Evolutionary conservation across 805 yeast genomes (phyloP), one percentile per base, ranked within the genome.

Genomic region (Komagataella populi): DNA sequence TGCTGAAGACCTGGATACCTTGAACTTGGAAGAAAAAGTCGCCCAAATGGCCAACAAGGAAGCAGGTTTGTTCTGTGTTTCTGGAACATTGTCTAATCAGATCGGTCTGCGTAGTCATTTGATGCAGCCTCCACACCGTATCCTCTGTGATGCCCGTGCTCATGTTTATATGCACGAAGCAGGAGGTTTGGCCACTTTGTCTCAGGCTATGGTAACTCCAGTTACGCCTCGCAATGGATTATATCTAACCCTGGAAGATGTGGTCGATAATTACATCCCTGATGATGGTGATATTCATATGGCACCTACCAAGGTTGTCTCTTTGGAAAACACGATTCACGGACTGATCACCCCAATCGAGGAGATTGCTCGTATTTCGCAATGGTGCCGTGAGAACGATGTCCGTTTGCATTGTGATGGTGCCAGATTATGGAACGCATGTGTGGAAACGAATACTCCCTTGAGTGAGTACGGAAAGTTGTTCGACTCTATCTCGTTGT

Each of bases 341-440:
- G 98, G 98, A 22, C 72, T 84, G 44, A 68, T 90, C 47, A 76
- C 78, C 65, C 98, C 98, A 6, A 59, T 82, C 47, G 91, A 83
- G 39, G 96, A 90, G 63, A 73, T 90, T 51, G 68, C 70, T 53
- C 76, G 78, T 52, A 90, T 90, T 58, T 75, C 84, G 46, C 73
- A 68, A 46, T 90, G 86, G 74, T 87, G 91, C 55, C 71, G 73
- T 50, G 75, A 69, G 24, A 72, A 81, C 57, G 72, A 71, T 51
- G 67, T 87, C 51, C 74, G 70, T 52, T 65, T 89, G 57, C 97
- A 91, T 61, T 78, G 89, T 59, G 98, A 90, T 64, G 98, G 97
- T 55, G 98, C 97, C n/a, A 77, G 98, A 59, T 68, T 90, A 49
- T 89, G 95, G 90, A 87, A 86, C 64, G 96, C 96, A n/a, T 71